phyloP scores from a whole-genome alignment of 2,329 filamentous ascomycete genomes.

The Neopestalotiopsis clavispora region DNA sequence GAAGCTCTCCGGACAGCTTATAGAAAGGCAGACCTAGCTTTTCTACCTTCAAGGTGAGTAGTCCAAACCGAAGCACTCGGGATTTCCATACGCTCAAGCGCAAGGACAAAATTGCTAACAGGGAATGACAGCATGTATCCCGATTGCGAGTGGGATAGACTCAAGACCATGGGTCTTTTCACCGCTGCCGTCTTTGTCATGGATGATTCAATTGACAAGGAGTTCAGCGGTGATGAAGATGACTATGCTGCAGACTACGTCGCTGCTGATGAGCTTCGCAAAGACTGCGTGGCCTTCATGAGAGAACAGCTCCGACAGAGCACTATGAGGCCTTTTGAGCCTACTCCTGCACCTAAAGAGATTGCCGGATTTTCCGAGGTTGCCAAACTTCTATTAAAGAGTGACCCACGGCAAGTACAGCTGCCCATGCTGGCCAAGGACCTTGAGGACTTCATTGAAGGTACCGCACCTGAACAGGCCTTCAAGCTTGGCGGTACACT shows the following conservation, averaged over 20 bases:
- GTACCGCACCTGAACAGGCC: conserved; percentile 24
- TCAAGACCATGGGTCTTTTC: conserved; percentile 26
- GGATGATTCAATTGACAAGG: conserved; percentile 28
- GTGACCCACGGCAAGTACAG: conserved; percentile 19
- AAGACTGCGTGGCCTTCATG: conserved; percentile 22
- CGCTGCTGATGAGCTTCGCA: conserved; percentile 22
- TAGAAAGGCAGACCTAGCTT: conserved; percentile 25
- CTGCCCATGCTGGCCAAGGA: conserved; percentile 20
- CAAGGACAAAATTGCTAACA: conserved; percentile 1
- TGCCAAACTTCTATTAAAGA: conserved; percentile 16
- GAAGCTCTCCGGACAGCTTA: conserved; percentile 21
- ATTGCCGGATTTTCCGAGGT: conserved; percentile 23
- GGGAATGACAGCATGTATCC: conserved; percentile 22
- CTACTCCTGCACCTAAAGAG: conserved; percentile 17
- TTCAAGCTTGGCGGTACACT: conserved; percentile 23
- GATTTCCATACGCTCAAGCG: background rate
- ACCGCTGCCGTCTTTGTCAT: conserved; percentile 26
- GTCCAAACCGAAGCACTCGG: background rate
- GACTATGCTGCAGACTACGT: conserved; percentile 26
- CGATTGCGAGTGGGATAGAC: conserved; percentile 21
- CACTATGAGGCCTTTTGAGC: background rate
- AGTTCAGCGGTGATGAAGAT: conserved; percentile 20
- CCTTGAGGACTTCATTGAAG: conserved; percentile 26
- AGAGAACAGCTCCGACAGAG: background rate
- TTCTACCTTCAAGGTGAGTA: conserved; percentile 24